Conservation (phyloP, 2,329 filamentous ascomycete genomes). For the Fusarium sterilihyphosum region DNA sequence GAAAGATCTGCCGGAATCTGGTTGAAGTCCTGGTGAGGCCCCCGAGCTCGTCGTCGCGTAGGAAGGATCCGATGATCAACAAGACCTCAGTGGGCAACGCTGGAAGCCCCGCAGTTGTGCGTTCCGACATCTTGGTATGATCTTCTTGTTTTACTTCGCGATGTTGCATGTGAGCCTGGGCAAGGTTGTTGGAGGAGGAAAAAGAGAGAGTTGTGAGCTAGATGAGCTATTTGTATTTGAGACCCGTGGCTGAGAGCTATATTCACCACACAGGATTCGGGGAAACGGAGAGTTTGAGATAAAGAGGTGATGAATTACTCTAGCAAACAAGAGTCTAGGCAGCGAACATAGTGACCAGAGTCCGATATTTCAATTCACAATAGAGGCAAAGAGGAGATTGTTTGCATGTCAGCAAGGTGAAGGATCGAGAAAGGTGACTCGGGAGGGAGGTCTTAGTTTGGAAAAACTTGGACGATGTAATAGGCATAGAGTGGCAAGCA, state of each 20-base stretch:
- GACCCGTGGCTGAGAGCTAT: background rate
- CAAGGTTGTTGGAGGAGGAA: background rate
- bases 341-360: background rate
- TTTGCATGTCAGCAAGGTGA: background rate
- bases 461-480: background rate
- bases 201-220: background rate
- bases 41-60: background rate
- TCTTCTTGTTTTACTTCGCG: background rate
- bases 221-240: background rate
- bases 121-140: background rate
- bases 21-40: background rate
- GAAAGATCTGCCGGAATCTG: background rate
- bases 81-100: background rate
- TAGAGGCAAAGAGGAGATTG: background rate
- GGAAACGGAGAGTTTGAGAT: background rate
- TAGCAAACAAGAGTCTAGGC: accelerated
- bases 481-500: accelerated
- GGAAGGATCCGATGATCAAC: background rate
- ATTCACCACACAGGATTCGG: background rate
- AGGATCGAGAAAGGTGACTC: background rate
- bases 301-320: background rate
- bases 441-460: background rate
- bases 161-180: background rate
- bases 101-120: background rate
- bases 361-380: background rate